A percentile compares a stretch with the other conserved stretches of the same genome.
phyloP scores from a whole-genome alignment of 2,329 filamentous ascomycete species.

The Calonectria pauciramosa region DNA sequence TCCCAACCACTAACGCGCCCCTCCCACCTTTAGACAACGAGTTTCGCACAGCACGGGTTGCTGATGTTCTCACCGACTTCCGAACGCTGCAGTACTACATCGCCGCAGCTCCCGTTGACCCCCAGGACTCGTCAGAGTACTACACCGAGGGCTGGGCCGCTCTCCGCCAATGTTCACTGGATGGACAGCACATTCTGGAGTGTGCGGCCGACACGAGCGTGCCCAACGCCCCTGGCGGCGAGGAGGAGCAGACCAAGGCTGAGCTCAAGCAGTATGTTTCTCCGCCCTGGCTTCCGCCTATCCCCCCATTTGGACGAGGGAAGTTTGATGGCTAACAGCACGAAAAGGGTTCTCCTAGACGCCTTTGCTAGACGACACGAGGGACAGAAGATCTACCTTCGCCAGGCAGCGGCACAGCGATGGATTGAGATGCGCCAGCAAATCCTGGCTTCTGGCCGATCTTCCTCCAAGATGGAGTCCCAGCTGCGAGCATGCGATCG shows the following conservation, averaged over 20 bases:
- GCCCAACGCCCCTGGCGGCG: constrained; percentile 65
- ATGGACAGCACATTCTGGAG: constrained; percentile 75
- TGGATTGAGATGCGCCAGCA: constrained; percentile 70
- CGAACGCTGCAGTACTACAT: constrained; percentile 74
- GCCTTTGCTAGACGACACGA: constrained; percentile 73
- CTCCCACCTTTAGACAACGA: constrained; percentile 66
- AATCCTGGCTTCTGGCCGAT: constrained; percentile 66
- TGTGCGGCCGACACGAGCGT: constrained; percentile 74
- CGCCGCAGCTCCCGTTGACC: constrained; percentile 68
- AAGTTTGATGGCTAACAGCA: constrained; percentile 20
- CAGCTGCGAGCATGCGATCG: constrained; percentile 68
- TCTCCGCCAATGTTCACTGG: constrained; percentile 72
- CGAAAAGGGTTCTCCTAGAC: constrained; percentile 68
- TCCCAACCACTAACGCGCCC: constrained; percentile 38
- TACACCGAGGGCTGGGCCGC: constrained; percentile 75
- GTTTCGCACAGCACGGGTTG: constrained; percentile 70
- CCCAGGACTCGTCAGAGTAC: constrained; percentile 69
- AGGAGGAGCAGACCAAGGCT: constrained; percentile 72
- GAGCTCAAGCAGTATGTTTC: constrained; percentile 72
- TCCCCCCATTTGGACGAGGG: background rate
- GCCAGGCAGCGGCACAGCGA: constrained; percentile 71
- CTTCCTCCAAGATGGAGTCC: constrained; percentile 60
- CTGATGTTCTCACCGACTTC: constrained; percentile 74
- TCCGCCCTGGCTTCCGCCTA: background rate
- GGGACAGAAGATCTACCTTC: constrained; percentile 74